Base-by-base conservation (phyloP, 1,284 basidiomycete genomes). In the Naganishia sp. region DNA sequence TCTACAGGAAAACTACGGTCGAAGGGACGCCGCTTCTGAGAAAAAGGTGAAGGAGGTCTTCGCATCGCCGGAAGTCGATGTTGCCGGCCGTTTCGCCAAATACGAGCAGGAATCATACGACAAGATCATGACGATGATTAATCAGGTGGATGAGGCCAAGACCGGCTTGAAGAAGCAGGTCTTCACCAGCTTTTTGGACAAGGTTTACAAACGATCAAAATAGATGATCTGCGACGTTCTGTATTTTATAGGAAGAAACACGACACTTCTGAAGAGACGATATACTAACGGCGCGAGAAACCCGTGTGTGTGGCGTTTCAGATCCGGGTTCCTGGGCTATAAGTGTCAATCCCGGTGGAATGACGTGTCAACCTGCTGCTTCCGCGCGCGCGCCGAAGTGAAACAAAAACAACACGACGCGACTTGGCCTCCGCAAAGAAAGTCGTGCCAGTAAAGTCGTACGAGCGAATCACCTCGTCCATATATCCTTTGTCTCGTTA, bases 201-300 rank as follows among this genome's bases (percentile, higher is more conserved):
- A 95, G 84, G 93, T 95, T 60, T 93, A 94, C 82, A 90, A 90
- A 84, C 83, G 90, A 72, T 85, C 84, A 74, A 92, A 92, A 84
- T 93, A 84, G 51, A 51, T 31, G 15, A n/a, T 10, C 35, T 39
- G 35, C 10, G 13, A 39, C 35, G 4, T 2, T 39, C 13, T 39
- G 35, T 39, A 39, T 6, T 13, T 2, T 10, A 39, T 39, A 39
- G 13, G 35, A 13, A 9, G 2, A 39, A 13, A 6, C 13, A 39
- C 13, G 13, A 39, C 35, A 9, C 35, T 39, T 39, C 35, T 13
- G 13, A 10, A 39, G 2, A 39, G 35, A 39, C 35, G 35, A 39
- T 6, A 10, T 13, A 39, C 32, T 10, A 13, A 13, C 35, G 35
- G 35, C 35, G n/a, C n/a, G n/a, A n/a, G n/a, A n/a, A n/a, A n/a